Evolutionary conservation across 2,329 filamentous ascomycete genomes (phyloP), one percentile per base, ranked within the genome.

Genomic region (Fusarium sp.): DNA sequence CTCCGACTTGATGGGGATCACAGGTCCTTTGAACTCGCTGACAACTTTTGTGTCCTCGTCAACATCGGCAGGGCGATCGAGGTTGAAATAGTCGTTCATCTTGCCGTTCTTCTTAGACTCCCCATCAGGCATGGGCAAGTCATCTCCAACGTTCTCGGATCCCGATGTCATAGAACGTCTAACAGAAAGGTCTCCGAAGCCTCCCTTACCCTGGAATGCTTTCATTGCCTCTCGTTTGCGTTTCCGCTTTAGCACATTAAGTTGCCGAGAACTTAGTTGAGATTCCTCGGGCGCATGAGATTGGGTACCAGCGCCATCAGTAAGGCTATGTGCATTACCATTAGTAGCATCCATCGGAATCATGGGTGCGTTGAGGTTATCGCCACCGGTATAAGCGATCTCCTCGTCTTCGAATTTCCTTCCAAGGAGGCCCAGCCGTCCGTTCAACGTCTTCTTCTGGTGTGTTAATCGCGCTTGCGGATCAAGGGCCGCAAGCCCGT

Each of bases 201-300:
- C 88, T 49, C 92, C 89, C 74, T 97, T 98, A 65, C 90, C 94
- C 53, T 93, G 84, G 0, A 84, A 92, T 48, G 94, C 92, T 70
- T 92, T 89, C 74, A 95, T 92, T 4, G 93, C 88, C 68, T 96
- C 92, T 68, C 90, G 87, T 77, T 98, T 99, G 38, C 93, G 88
- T 73, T 98, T 97, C 38, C 95, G 87, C 76, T 98, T 98, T 9
- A 99, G 79, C 48, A 95, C 92, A 71, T 99, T 99, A 17, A 97
- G 85, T 71, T 99, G 95, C 37, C 95, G 87, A 58, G 95, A 94
- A 78, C 95, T 98, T 47, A 99, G 81, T 3, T 88, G 88, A 4
- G 84, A 77, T 70, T 92, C 90, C 61, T 92, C 90, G 3, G 80
- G 67, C 38, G 77, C 68, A 53, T 78, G 79, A 19, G 72, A 71